These are phyloP conservation scores for Picochlorum sp. DNA, from an alignment of 139 green algal genomes.

Conservation along the genomic window DNA sequence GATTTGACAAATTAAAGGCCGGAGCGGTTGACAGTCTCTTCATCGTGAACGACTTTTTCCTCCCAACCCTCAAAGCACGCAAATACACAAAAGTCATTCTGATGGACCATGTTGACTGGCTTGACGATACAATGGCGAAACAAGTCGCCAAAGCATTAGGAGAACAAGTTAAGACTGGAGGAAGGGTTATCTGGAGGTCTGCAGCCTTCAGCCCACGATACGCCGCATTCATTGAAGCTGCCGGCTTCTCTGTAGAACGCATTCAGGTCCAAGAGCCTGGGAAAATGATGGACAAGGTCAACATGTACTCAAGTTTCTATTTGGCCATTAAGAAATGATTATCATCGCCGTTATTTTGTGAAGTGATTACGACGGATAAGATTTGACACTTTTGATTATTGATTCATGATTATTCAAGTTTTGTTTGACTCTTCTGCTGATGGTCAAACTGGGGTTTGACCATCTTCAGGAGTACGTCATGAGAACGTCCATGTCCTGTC, in stretches of 20 bases:
- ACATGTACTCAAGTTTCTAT: conserved; percentile 88
- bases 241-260: conserved; percentile 81
- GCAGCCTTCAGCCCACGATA: conserved; percentile 81
- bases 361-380: background rate
- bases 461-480: too few relatives aligned
- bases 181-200: conserved; percentile 91
- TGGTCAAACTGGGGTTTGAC: too few relatives aligned
- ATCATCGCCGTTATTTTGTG: background rate
- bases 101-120: conserved; percentile 98
- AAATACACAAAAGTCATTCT: conserved; percentile 95
- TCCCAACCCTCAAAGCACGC: conserved; percentile 71
- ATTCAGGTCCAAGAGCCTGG: conserved; percentile 59
- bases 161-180: conserved; percentile 66
- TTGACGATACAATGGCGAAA: conserved; percentile 41
- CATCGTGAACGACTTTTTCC: conserved; percentile 79
- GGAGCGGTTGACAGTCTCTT: conserved; percentile 60
- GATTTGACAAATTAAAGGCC: conserved; percentile 71
- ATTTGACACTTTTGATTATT: background rate
- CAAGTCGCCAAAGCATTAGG: conserved; percentile 59
- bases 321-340: conserved; percentile 36
- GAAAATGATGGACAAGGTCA: conserved; percentile 87
- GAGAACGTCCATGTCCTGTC: too few relatives aligned
- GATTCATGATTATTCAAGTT: background rate
- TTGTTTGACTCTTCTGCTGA: background rate
- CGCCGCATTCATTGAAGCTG: conserved; percentile 58